Evolutionary conservation across 768 basidiomycete genomes (phyloP).

Genomic region (Candolleomyces aberdarensis): DNA sequence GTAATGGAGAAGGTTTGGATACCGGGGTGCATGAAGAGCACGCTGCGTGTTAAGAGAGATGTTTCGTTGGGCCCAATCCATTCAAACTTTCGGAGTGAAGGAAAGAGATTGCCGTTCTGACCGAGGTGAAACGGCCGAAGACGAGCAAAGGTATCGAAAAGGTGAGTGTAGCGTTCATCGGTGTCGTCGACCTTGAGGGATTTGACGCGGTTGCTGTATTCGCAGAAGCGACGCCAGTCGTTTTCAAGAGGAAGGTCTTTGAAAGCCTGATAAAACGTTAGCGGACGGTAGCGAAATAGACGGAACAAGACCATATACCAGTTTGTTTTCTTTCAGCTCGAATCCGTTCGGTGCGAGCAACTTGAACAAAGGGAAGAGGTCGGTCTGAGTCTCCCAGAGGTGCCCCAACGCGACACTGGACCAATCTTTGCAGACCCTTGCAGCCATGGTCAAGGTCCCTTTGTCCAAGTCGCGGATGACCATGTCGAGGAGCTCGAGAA

Average conservation of each 20-base stretch:
- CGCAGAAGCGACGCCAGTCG: constrained; percentile 56
- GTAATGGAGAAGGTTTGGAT: constrained; percentile 36
- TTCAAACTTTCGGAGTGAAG: constrained; percentile 48
- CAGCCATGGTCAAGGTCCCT: constrained; percentile 39
- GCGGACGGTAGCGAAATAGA: not conserved
- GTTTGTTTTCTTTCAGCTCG: constrained; percentile 19
- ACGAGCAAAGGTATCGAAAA: constrained; percentile 55
- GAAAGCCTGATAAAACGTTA: constrained; percentile 33
- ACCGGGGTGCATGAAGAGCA: constrained; percentile 57
- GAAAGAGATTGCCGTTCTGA: constrained; percentile 35
- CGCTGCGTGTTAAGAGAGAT: constrained; percentile 23
- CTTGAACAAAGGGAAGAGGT: constrained; percentile 42
- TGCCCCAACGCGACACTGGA: constrained; percentile 52
- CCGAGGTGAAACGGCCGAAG: constrained; percentile 46
- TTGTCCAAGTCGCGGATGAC: constrained; percentile 48
- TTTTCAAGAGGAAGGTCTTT: constrained; percentile 35
- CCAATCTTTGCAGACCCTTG: constrained; percentile 58
- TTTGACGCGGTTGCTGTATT: constrained; percentile 51
- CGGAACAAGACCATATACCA: constrained; percentile 22
- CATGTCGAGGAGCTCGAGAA: constrained; percentile 59
- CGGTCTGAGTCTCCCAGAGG: constrained; percentile 55
- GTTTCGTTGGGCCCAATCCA: constrained; percentile 33
- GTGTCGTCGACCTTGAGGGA: constrained; percentile 24
- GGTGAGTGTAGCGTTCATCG: constrained; percentile 26
- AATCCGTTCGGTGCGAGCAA: constrained; percentile 40